Evolutionary conservation across 176 grass and related monocot genomes (phyloP).

Genomic region (Avena eriantha): DNA sequence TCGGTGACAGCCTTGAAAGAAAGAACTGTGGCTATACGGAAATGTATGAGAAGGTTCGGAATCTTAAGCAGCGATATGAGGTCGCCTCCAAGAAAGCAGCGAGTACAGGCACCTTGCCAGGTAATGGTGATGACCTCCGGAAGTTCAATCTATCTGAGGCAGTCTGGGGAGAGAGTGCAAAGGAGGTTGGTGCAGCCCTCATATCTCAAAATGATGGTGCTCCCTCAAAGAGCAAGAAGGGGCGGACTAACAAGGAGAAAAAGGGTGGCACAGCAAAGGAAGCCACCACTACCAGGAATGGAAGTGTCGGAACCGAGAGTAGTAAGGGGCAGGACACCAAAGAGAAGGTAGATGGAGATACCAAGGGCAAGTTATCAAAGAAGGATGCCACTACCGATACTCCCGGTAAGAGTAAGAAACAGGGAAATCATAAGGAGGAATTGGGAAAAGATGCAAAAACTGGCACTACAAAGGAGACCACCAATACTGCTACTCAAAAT

Average conservation of each 20-base stretch:
- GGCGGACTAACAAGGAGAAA: constrained; percentile 34
- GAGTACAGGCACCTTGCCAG: background rate
- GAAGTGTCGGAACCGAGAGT: constrained; percentile 3
- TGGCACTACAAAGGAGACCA: background rate
- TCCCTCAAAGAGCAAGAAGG: constrained; percentile 45
- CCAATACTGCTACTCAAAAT: background rate
- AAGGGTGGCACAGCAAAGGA: constrained; percentile 19
- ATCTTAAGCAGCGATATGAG: constrained; percentile 14
- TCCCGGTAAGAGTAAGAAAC: constrained; percentile 26
- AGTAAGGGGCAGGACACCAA: constrained; percentile 6
- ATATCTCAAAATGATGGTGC: constrained; percentile 12
- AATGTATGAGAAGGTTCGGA: constrained; percentile 42
- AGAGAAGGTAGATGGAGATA: background rate
- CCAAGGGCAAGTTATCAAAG: constrained; percentile 19
- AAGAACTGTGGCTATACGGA: background rate
- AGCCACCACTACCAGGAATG: background rate
- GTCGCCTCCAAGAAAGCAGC: constrained; percentile 12
- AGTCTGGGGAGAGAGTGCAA: constrained; percentile 49
- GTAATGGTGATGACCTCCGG: constrained; percentile 17
- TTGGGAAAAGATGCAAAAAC: background rate
- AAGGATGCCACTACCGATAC: background rate
- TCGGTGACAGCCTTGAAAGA: constrained; percentile 30
- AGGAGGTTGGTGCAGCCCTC: background rate
- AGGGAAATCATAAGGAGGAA: constrained; percentile 11
- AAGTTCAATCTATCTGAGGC: constrained; percentile 38